Evolutionary conservation across 2,329 filamentous ascomycete species (phyloP), one percentile per base, ranked within the genome.

Genomic region (Lasiodiplodia citricola): DNA sequence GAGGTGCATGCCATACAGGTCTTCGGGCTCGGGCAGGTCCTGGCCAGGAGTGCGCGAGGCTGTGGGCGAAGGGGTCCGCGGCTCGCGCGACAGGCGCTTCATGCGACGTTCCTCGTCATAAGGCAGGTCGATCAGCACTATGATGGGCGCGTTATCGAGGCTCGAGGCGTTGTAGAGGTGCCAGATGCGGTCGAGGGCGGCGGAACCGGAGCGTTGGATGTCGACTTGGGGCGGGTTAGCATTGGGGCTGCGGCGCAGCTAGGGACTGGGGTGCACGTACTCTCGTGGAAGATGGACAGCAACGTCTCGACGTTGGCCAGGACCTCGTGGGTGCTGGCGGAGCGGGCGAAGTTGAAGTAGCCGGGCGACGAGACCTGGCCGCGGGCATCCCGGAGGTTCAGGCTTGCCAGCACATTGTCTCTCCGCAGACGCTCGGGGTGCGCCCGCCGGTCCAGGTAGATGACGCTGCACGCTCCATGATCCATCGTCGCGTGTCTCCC

Each of bases 401-500:
- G 77, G 51, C 75, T 78, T 63, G 73, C 74, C 60, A 76, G 77
- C 70, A 80, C 72, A 63, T 75, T 75, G 67, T 80, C 78, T 68
- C 76, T 75, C 52, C 75, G 75, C 52, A 81, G 78, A 71, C 78
- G 74, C 71, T 80, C 79, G 69, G 80, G 79, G 71, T 79, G 76
- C 69, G 80, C 80, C 66, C 80, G 78, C 62, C 80, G 77, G 73
- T 82, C 80, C 70, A 82, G 75, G 75, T 82, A 82, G 70, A 82
- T 79, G 64, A 82, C 76, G 74, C 81, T 81, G 75, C 80, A 82
- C 69, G 78, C 76, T 73, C 79, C 80, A 79, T 81, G 79, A 69
- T 81, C 79, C 80, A 82, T 82, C 41, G 70, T 68, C 67, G 67
- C 67, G 67, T 63, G 57, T 54, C 28, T 60, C 67, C 57, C 38